Evolutionary conservation across 169 alveolate genomes (phyloP).

Genomic region (Plasmodium gonderi): DNA sequence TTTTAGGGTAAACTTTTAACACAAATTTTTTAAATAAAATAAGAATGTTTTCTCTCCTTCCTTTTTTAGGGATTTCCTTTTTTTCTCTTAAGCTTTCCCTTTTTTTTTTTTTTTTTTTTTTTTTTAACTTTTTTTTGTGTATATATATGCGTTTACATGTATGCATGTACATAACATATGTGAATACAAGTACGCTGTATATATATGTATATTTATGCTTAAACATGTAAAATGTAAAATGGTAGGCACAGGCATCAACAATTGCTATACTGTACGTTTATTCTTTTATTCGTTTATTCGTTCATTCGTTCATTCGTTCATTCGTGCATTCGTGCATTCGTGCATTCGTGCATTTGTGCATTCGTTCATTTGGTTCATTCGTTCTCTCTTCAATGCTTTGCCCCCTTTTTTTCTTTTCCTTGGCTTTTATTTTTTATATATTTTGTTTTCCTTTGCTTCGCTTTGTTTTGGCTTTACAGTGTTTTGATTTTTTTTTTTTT

Average conservation of each 20-base stretch:
- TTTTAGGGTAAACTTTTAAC: background rate
- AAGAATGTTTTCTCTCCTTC: background rate
- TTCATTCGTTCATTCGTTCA: no score
- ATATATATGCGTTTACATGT: background rate
- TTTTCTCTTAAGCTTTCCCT: background rate
- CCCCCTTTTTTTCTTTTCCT: background rate
- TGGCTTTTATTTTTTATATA: background rate
- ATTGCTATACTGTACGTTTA: no score
- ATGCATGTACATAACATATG: background rate
- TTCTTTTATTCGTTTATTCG: no score
- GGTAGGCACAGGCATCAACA: background rate
- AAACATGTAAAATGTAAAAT: background rate
- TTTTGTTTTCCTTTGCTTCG: background rate
- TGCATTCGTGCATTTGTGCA: no score
- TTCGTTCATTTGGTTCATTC: no score
- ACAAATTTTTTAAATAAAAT: background rate
- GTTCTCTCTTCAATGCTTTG: background rate
- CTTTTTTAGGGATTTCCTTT: background rate
- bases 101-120: conserved; percentile 5
- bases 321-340: no score
- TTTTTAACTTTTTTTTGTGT: background rate
- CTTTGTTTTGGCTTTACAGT: no score
- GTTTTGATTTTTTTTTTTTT: background rate
- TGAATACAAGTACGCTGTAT: background rate
- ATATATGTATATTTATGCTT: background rate